Evolutionary conservation across 257 asterid species (phyloP).

Genomic region (Datura wrightii): DNA sequence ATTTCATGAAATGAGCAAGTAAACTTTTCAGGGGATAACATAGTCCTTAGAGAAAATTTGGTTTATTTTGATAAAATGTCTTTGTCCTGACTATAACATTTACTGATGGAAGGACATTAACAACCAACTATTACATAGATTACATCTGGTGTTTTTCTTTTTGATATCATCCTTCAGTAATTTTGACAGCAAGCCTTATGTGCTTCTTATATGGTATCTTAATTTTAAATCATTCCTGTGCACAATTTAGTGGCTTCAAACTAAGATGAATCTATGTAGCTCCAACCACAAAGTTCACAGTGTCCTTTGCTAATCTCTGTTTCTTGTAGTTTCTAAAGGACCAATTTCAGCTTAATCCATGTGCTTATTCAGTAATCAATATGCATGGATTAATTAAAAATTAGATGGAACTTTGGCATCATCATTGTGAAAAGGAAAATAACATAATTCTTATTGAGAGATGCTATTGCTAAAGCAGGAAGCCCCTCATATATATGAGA

Average conservation of each 20-base stretch:
- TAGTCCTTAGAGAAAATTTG: not conserved
- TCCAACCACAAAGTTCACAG: not conserved
- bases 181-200: not conserved
- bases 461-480: no score
- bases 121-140: not conserved
- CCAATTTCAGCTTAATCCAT: not conserved
- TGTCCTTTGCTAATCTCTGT: not conserved
- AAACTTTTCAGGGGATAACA: not conserved
- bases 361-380: not conserved
- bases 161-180: not conserved
- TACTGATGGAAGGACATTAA: not conserved
- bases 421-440: no score
- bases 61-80: slow-evolving; percentile 8
- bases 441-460: no score
- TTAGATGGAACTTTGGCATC: not conserved
- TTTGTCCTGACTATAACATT: not conserved
- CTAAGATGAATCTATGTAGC: not conserved
- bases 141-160: not conserved
- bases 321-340: not conserved
- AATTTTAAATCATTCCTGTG: not conserved
- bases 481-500: no score
- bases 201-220: not conserved
- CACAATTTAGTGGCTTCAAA: not conserved
- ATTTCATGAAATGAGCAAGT: not conserved
- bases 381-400: not conserved